Conservation (phyloP, 805 yeast species). For the Barnettozyma salicaria region DNA sequence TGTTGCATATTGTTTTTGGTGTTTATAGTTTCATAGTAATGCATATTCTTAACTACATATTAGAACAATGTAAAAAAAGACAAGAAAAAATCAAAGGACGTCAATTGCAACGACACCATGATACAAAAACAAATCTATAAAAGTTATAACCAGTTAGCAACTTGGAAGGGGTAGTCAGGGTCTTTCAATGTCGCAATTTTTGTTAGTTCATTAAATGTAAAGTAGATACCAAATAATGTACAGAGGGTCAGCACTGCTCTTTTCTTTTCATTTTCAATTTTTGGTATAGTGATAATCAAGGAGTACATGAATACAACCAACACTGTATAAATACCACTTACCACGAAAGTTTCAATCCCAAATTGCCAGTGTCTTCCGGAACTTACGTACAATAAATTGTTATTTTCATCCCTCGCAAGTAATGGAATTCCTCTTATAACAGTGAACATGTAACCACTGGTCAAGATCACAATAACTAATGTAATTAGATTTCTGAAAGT, state of each 20-base stretch:
- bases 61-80: no score
- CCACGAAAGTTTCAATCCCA: conserved; percentile 57
- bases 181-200: conserved; percentile 16
- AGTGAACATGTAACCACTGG: conserved; percentile 63
- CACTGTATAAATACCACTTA: conserved; percentile 43
- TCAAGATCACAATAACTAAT: conserved; percentile 36
- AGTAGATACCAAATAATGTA: conserved; percentile 16
- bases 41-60: no score
- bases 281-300: conserved; percentile 36
- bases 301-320: conserved; percentile 38
- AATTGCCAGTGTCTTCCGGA: conserved; percentile 67
- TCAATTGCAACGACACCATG: no score
- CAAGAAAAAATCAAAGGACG: no score
- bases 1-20: neutral
- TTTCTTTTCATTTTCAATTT: conserved; percentile 11
- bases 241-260: conserved; percentile 10
- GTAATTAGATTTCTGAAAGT: conserved; percentile 33
- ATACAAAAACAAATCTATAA: neutral
- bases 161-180: conserved; percentile 19
- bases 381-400: conserved; percentile 48
- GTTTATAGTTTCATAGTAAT: no score
- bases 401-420: conserved; percentile 45
- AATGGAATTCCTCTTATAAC: conserved; percentile 58
- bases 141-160: conserved; percentile 18
- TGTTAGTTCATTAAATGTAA: conserved; percentile 18